These are phyloP conservation scores for Echinosphaeria canescens DNA, from an alignment of 2,329 filamentous ascomycete genomes.

Conservation along the genomic window DNA sequence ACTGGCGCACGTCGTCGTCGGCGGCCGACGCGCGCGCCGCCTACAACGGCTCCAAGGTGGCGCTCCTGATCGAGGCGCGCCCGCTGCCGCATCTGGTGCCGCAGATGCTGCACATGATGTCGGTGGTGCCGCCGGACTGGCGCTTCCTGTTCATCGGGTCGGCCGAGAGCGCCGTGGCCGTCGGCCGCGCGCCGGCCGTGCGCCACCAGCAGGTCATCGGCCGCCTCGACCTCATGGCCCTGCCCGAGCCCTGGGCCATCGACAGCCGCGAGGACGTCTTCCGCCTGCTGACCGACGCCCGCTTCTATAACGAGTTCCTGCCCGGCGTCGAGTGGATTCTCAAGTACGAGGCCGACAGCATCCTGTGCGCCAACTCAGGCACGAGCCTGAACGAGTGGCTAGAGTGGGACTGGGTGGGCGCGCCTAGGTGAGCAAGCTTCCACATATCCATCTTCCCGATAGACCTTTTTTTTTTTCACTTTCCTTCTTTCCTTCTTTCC, in stretches of 20 bases:
- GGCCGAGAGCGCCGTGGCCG: constrained; percentile 16
- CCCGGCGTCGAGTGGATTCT: constrained; percentile 29
- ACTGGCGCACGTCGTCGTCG: constrained; percentile 19
- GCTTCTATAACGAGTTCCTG: constrained; percentile 26
- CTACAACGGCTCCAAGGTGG: constrained; percentile 28
- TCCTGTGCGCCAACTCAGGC: constrained; percentile 28
- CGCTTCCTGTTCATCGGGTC: constrained; percentile 33
- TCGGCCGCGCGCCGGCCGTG: constrained; percentile 23
- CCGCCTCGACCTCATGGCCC: constrained; percentile 26
- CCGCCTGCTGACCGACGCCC: constrained; percentile 25
- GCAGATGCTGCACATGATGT: constrained; percentile 31
- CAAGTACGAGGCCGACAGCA: constrained; percentile 30
- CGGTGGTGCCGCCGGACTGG: constrained; percentile 33
- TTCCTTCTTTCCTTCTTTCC: too few relatives aligned
- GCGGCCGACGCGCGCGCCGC: constrained; percentile 26
- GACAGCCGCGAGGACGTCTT: constrained; percentile 27
- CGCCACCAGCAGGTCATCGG: constrained; percentile 16
- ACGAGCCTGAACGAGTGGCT: constrained; percentile 24
- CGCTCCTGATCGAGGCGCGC: constrained; percentile 31
- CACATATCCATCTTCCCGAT: too few relatives aligned
- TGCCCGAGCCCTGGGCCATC: constrained; percentile 28
- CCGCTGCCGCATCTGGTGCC: constrained; percentile 25
- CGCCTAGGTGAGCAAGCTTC: constrained; percentile 22
- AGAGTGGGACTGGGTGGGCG: constrained; percentile 29
- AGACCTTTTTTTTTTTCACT: too few relatives aligned